phyloP scores from a whole-genome alignment of 345 rosid species.

The Linum usitatissimum region DNA sequence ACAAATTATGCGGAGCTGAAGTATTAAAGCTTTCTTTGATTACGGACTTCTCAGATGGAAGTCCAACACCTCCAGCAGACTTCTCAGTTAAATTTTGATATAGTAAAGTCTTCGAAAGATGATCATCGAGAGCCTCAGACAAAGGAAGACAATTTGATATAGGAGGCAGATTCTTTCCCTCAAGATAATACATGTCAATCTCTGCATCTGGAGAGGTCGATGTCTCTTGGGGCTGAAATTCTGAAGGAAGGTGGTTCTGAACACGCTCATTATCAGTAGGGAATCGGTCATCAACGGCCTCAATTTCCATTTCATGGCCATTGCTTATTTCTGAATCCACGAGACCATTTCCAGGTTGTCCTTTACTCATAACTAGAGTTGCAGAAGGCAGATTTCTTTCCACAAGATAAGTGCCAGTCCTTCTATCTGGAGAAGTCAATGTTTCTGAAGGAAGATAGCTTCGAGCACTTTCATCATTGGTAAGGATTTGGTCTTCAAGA shows the following conservation, averaged over 20 bases:
- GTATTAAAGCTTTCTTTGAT: constrained; percentile 19
- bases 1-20: constrained; percentile 19
- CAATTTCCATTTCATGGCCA: constrained; percentile 14
- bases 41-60: constrained; percentile 21
- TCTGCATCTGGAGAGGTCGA: constrained; percentile 18
- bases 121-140: constrained; percentile 18
- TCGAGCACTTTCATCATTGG: too few relatives aligned
- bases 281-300: constrained; percentile 24
- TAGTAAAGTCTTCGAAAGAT: constrained; percentile 8
- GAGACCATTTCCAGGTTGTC: constrained; percentile 17
- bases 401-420: too few relatives aligned
- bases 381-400: background rate
- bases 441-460: too few relatives aligned
- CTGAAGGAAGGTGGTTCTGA: constrained; percentile 19
- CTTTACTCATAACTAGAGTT: constrained; percentile 16
- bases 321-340: constrained; percentile 22
- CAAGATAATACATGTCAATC: constrained; percentile 16
- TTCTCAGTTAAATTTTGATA: constrained; percentile 23
- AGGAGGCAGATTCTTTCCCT: constrained; percentile 20
- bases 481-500: too few relatives aligned
- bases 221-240: constrained; percentile 17
- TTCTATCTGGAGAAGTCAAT: too few relatives aligned
- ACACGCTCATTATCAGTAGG: constrained; percentile 15
- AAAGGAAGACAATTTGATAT: constrained; percentile 21
- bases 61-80: constrained; percentile 21